Evolutionary conservation across 345 rosid genomes (phyloP).

Genomic region (Adansonia digitata): DNA sequence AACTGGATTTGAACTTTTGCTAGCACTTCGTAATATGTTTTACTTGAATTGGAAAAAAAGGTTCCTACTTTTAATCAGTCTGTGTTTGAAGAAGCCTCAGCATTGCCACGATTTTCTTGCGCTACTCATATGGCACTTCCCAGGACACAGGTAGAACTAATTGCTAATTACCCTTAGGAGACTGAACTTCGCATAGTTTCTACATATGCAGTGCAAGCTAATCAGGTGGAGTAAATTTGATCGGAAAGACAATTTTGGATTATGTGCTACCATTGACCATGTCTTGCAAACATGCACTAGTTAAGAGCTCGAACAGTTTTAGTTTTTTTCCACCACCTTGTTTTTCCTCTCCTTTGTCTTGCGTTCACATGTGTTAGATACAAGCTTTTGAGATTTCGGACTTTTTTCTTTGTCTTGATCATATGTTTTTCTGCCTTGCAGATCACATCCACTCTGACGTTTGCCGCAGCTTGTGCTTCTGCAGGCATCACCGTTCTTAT

Average conservation of each 20-base stretch:
- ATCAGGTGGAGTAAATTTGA: not conserved
- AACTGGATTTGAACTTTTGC: not conserved
- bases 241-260: not conserved
- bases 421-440: constrained; percentile 22
- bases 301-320: not conserved
- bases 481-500: constrained; percentile 82
- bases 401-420: not conserved
- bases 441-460: constrained; percentile 69
- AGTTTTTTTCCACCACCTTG: not conserved
- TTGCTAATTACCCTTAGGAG: not conserved
- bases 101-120: not conserved
- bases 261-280: not conserved
- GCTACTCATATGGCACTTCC: not conserved
- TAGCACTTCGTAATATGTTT: not conserved
- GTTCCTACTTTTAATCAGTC: not conserved
- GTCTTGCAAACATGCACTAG: not conserved
- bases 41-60: not conserved
- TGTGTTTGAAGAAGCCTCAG: not conserved
- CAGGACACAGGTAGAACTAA: too few relatives aligned
- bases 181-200: not conserved
- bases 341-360: not conserved
- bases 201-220: not conserved
- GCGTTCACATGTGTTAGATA: not conserved
- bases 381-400: not conserved
- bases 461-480: constrained; percentile 80